Base-by-base conservation (phyloP, 352 stramenopile genomes). In the Phytophthora vignae region DNA sequence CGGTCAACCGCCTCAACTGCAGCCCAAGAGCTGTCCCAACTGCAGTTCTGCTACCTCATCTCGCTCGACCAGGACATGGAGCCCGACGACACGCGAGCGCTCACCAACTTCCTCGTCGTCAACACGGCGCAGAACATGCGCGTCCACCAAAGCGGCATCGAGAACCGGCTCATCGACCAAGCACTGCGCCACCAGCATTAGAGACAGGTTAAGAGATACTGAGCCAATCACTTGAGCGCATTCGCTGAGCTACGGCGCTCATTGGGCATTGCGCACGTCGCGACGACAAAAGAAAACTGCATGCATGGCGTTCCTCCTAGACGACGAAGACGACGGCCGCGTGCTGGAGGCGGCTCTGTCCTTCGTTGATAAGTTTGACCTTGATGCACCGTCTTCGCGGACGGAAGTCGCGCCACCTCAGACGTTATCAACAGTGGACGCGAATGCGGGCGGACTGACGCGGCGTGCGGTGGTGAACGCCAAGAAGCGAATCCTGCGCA, bases 1-100 rank as follows among this genome's bases (percentile, higher is more conserved):
- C 79, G 64, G 29, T 73, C 78, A 7, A 8, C 59, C 2, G 57
- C 56, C 12, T 83, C 77, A 25, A 69, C 72, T 8, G 60, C 64
- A 17, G 46, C 4, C 17, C 55, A 67, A n/a, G 72, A 85, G 21
- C 69, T 76, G 38, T 77, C 81, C 21, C 71, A 89, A 33, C 56
- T 90, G 46, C 77, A 90, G 61, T 79, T 77, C 50, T 87, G 79
- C 64, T 75, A 76, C 25, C 69, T 88, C 22, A 84, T 85, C 53
- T 83, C 74, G 15, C 74, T 83, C 17, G 74, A 90, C 60, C 77
- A 82, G 33, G 76, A 69, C 15, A 64, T 77, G 54, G 42, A 71
- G 66, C 55, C 75, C 66, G 70, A 65, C 17, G 63, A 72, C 19
- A 69, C 79, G 19, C 74, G 69, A 52, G 69, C 79, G 19, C 72